Base-by-base conservation (phyloP, 2,329 filamentous ascomycete genomes). In the Arthrobotrys sinensis region DNA sequence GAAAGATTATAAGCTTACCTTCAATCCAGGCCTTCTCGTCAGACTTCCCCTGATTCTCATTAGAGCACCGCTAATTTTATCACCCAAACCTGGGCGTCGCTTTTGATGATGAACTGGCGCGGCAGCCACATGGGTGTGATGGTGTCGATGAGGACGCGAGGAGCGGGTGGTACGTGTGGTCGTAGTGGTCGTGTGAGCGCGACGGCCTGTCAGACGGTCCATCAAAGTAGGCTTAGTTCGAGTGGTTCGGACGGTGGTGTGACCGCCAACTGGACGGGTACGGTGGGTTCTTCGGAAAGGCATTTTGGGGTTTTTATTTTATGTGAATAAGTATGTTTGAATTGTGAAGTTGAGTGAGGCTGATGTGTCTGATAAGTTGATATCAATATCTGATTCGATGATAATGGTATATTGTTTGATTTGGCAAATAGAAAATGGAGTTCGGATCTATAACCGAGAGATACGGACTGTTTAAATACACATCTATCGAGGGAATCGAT, bases 51-150 rank as follows among this genome's bases (percentile, higher is more conserved):
- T 90, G 80, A 95, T 84, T 86, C 89, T 93, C 85, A 92, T 87
- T 83, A 95, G 86, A 0, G 92, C 92, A 16, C 93, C 93, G 62
- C 88, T 90, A 81, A 95, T 88, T 85, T 94, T 95, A 85, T 95
- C 92, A 55, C 91, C 91, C 80, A 94, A 86, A 45, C 87, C 89
- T 2, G 89, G 87, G 82, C 90, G 89, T 82, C 92, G 89, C 83
- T 89, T 88, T 67, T 93, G 91, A 83, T 91, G 90, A 79, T 89
- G 88, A 14, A 86, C 85, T 1, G 85, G 85, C 63, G 87, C 82
- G 14, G 85, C 83, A 19, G 81, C 80, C 40, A 76, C 55, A 46
- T 60, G 24, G 43, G 85, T 62, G 85, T 85, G 46, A 86, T 87
- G 5, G 85, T 85, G 16, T 38, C 80, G 64, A 86, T 87, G 3